These are phyloP conservation scores for Phytopythium aichiense DNA, from an alignment of 352 stramenopile genomes.

Conservation along the genomic window DNA sequence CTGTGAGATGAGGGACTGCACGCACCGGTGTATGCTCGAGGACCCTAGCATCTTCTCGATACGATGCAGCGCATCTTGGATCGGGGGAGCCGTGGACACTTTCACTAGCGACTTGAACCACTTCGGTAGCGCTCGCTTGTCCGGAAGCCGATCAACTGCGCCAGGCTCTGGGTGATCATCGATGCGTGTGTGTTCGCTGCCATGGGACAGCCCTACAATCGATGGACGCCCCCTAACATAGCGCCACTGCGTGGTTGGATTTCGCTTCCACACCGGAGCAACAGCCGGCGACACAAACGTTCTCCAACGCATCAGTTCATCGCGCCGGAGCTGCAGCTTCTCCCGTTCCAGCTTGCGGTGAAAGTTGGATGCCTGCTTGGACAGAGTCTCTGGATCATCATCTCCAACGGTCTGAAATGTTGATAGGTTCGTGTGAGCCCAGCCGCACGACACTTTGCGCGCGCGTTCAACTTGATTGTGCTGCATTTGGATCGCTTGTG, in stretches of 20 bases:
- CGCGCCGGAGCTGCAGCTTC: slow-evolving; percentile 18
- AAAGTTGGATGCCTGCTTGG: slow-evolving; percentile 21
- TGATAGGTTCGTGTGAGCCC: slow-evolving; percentile 61
- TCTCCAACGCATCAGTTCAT: slow-evolving; percentile 21
- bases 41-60: not conserved
- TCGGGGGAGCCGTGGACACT: not conserved
- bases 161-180: not conserved
- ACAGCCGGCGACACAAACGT: slow-evolving; percentile 10
- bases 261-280: not conserved
- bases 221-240: not conserved
- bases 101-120: not conserved
- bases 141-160: no score
- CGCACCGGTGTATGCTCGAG: not conserved
- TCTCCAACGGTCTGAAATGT: slow-evolving; percentile 18
- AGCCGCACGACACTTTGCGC: slow-evolving; percentile 52
- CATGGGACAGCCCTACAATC: not conserved
- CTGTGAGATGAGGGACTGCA: not conserved
- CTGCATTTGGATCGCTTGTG: slow-evolving; percentile 24
- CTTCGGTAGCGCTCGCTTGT: not conserved
- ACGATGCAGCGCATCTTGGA: not conserved
- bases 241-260: not conserved
- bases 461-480: slow-evolving; percentile 27
- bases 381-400: slow-evolving; percentile 1
- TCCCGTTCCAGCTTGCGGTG: slow-evolving; percentile 25
- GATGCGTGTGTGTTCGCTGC: not conserved